Conservation (phyloP, 345 rosid species). For the Gossypium raimondii region DNA sequence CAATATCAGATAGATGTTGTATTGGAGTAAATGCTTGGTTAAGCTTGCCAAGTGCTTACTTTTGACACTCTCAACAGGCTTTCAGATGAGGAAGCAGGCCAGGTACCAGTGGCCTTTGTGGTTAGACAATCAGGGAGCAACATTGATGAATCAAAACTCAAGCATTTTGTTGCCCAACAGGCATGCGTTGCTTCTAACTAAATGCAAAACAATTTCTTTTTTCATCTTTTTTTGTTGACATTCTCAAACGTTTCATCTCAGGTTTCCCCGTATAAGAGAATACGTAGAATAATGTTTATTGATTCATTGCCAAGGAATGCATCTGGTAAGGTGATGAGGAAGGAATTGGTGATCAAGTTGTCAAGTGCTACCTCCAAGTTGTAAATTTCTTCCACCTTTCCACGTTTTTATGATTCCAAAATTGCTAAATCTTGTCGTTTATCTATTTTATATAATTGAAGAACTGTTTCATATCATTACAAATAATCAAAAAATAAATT, state of each 20-base stretch:
- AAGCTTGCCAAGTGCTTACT: background rate
- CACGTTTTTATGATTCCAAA: background rate
- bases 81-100: slow-evolving; percentile 54
- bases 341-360: slow-evolving; percentile 31
- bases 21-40: background rate
- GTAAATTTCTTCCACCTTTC: slow-evolving; percentile 10
- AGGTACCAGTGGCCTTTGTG: slow-evolving; percentile 48
- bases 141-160: slow-evolving; percentile 33
- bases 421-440: too few relatives aligned
- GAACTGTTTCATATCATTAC: too few relatives aligned
- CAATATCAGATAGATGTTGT: too few relatives aligned
- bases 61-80: slow-evolving; percentile 27
- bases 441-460: too few relatives aligned
- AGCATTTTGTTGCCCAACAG: slow-evolving; percentile 35
- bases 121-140: slow-evolving; percentile 37
- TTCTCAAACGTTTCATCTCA: slow-evolving; percentile 5
- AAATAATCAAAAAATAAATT: background rate
- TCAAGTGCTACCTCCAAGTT: slow-evolving; percentile 31
- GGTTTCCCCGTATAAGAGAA: slow-evolving; percentile 58
- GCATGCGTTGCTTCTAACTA: slow-evolving; percentile 8
- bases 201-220: background rate
- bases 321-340: slow-evolving; percentile 47
- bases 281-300: slow-evolving; percentile 34
- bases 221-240: background rate
- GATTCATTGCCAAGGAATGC: slow-evolving; percentile 48